phyloP scores from a whole-genome alignment of 1,284 basidiomycete species.

The Ustilago tritici region DNA sequence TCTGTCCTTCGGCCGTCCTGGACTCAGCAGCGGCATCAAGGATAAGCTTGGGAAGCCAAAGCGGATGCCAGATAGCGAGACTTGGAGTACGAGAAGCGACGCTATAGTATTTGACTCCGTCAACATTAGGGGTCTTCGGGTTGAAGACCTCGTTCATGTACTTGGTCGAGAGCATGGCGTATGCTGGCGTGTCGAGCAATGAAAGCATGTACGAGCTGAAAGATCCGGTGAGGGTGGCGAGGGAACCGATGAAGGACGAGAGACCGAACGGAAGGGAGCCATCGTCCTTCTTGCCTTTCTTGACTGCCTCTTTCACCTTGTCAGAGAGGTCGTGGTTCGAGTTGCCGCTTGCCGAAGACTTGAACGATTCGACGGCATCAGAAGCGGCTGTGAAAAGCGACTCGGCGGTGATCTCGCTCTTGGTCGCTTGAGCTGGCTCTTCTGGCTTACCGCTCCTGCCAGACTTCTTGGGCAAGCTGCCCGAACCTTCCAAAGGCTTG shows the following conservation, averaged over 20 bases:
- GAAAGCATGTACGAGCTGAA: constrained; percentile 90
- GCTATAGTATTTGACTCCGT: constrained; percentile 87
- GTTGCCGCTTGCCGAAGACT: not conserved
- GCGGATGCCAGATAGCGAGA: constrained; percentile 88
- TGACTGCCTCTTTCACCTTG: constrained; percentile 41
- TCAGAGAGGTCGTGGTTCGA: constrained; percentile 16
- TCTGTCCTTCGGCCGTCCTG: constrained; percentile 57
- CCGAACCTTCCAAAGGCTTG: constrained; percentile 40
- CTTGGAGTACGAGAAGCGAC: constrained; percentile 82
- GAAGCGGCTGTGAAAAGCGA: constrained; percentile 33
- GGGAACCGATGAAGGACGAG: constrained; percentile 46
- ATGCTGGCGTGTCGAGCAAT: constrained; percentile 94
- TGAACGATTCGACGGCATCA: constrained; percentile 14
- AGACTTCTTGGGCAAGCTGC: constrained; percentile 26
- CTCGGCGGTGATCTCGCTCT: constrained; percentile 18
- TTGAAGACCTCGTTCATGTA: constrained; percentile 91
- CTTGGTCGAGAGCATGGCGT: constrained; percentile 89
- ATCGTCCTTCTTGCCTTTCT: constrained; percentile 30
- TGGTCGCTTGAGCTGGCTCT: constrained; percentile 9
- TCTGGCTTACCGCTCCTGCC: constrained; percentile 11
- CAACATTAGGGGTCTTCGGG: constrained; percentile 86
- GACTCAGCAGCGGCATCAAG: constrained; percentile 77
- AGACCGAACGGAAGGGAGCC: constrained; percentile 45
- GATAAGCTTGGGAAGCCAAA: constrained; percentile 96
- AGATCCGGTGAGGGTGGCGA: constrained; percentile 77